Conservation (phyloP, 139 green algal species). For the Diplosphaera chodatii region DNA sequence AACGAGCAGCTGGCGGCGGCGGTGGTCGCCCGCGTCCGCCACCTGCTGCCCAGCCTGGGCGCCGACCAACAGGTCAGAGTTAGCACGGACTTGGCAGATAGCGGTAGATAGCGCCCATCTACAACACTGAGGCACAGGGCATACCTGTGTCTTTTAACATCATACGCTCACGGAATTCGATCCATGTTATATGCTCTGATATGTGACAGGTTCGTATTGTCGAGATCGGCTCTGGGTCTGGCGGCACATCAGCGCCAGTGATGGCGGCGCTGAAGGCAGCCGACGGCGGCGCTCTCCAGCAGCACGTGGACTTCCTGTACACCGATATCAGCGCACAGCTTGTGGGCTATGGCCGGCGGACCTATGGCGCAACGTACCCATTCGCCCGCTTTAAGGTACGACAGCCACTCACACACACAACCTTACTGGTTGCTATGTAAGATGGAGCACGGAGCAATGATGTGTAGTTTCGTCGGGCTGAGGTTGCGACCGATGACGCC, state of each 20-base stretch:
- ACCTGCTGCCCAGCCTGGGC: not conserved
- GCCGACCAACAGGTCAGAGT: not conserved
- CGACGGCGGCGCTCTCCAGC: not conserved
- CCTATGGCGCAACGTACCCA: not conserved
- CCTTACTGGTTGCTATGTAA: too few species aligned
- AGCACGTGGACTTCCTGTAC: conserved; percentile 6
- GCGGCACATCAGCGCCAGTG: conserved; percentile 4
- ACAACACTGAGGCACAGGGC: too few species aligned
- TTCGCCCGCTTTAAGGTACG: conserved; percentile 9
- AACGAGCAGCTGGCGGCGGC: conserved; percentile 12
- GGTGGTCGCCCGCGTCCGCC: not conserved
- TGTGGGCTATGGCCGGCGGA: conserved; percentile 5
- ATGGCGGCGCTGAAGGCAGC: conserved; percentile 4
- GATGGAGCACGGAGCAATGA: too few species aligned
- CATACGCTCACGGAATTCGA: too few species aligned
- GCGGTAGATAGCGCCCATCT: too few species aligned
- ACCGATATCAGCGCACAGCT: conserved; percentile 8
- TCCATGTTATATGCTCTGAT: too few species aligned
- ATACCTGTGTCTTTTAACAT: too few species aligned
- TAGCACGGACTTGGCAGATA: too few species aligned
- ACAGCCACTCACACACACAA: too few species aligned
- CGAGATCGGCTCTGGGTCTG: conserved; percentile 3
- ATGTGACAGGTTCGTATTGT: conserved; percentile 6
- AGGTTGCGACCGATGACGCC: too few species aligned
- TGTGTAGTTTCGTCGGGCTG: too few species aligned